Percentiles rank a stretch among this genome's conserved stretches.
Evolutionary conservation across 176 grass and related monocot species (phyloP).

Genomic region (Pontederia paniculata): DNA sequence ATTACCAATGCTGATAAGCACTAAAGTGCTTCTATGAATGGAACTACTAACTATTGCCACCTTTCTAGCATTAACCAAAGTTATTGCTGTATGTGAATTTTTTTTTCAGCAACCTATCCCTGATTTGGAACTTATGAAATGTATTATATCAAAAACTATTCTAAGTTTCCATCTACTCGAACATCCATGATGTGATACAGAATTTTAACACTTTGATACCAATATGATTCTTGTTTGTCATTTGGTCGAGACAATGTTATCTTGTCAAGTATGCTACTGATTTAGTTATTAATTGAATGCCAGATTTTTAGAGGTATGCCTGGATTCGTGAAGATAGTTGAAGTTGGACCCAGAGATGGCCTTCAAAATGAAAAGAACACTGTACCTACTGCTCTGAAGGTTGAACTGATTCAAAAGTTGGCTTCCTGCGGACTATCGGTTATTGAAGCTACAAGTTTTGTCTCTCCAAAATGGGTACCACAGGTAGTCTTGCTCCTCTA

Average conservation of each 20-base stretch:
- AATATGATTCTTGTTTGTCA: neutral
- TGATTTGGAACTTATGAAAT: too few species aligned
- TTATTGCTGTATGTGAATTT: too few species aligned
- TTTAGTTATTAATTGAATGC: conserved; percentile 15
- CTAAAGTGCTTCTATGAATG: too few species aligned
- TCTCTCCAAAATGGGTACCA: conserved; percentile 93
- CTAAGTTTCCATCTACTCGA: too few species aligned
- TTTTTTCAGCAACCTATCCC: too few species aligned
- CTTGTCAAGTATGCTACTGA: too few species aligned
- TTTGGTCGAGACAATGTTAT: neutral
- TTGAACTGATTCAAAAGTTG: conserved; percentile 75
- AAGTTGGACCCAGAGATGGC: conserved; percentile 86
- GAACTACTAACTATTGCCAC: too few species aligned
- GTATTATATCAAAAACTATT: too few species aligned
- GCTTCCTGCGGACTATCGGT: conserved; percentile 58
- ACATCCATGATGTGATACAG: too few species aligned
- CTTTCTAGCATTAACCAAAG: too few species aligned
- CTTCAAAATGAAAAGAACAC: conserved; percentile 70
- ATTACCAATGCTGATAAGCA: too few species aligned
- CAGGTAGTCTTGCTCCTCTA: conserved; percentile 38
- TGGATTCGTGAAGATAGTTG: conserved; percentile 74
- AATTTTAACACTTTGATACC: neutral
- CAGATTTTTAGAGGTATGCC: conserved; percentile 62
- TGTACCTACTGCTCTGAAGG: conserved; percentile 66
- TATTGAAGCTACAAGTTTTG: conserved; percentile 96